Evolutionary conservation across 345 rosid genomes (phyloP).

Genomic region (Gossypium mustelinum): DNA sequence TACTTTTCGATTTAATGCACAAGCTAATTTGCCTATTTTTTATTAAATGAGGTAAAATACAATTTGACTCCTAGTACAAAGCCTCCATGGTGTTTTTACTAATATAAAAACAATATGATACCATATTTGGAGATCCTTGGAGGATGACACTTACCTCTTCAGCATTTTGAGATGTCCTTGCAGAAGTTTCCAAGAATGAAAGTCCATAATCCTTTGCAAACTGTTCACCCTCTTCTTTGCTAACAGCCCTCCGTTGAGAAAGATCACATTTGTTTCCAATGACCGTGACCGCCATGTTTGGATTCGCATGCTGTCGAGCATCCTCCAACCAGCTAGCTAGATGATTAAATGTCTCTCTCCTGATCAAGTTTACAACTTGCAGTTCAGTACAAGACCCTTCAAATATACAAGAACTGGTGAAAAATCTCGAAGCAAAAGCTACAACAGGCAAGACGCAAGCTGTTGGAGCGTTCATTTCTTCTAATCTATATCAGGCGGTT

Average conservation of each 20-base stretch:
- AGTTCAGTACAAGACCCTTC: slow-evolving; percentile 6
- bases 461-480: background rate
- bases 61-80: no score
- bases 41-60: no score
- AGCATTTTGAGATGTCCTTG: slow-evolving; percentile 95
- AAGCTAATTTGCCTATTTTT: rapidly evolving
- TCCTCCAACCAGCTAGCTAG: slow-evolving; percentile 95
- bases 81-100: no score
- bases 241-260: slow-evolving; percentile 81
- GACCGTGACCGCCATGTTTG: slow-evolving; percentile 90
- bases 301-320: slow-evolving; percentile 96
- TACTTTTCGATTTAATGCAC: no score
- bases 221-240: slow-evolving; percentile 96
- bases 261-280: slow-evolving; percentile 93
- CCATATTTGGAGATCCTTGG: background rate
- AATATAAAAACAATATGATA: no score
- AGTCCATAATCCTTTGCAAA: slow-evolving; percentile 94
- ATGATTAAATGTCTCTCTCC: slow-evolving; percentile 99
- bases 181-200: slow-evolving; percentile 89
- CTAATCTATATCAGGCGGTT: background rate
- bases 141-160: slow-evolving; percentile 58
- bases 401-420: background rate
- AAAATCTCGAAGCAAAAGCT: background rate
- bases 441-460: background rate
- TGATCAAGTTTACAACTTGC: slow-evolving; percentile 26